These are phyloP conservation scores for Pholiota microspora DNA, from an alignment of 768 basidiomycete species.

Conservation along the genomic window DNA sequence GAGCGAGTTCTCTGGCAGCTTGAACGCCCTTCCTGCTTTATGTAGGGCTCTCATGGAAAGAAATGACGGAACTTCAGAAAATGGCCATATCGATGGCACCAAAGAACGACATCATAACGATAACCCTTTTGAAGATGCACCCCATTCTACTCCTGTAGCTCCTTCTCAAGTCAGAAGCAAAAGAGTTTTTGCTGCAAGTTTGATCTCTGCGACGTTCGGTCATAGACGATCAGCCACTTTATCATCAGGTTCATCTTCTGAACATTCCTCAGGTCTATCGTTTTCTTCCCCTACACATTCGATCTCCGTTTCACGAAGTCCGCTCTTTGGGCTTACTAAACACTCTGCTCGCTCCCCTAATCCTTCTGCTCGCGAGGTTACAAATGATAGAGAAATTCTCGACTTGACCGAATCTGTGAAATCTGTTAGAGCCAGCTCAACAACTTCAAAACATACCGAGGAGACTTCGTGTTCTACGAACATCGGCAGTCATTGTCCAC, in stretches of 20 bases:
- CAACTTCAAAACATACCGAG: neutral
- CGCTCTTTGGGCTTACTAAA: slow-evolving; percentile 1
- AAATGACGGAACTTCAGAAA: neutral
- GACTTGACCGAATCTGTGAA: neutral
- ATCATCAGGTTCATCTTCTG: neutral
- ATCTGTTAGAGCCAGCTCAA: neutral
- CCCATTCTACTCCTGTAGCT: neutral
- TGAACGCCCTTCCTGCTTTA: neutral
- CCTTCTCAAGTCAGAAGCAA: neutral
- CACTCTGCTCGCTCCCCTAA: neutral
- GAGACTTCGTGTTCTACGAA: neutral
- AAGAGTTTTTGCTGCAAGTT: neutral
- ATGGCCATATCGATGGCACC: neutral
- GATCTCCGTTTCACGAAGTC: neutral
- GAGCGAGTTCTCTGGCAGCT: neutral
- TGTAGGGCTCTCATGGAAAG: neutral
- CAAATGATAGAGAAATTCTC: neutral
- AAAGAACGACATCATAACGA: neutral
- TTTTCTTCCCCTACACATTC: neutral
- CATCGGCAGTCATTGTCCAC: neutral
- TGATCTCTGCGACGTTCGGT: slow-evolving; percentile 2
- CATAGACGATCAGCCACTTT: neutral
- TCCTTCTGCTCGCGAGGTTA: neutral
- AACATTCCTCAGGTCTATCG: neutral
- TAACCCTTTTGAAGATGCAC: neutral